Percentiles rank a stretch among this genome's conserved stretches.
phyloP scores from a whole-genome alignment of 352 stramenopile species.

The Phytophthora fragariae region DNA sequence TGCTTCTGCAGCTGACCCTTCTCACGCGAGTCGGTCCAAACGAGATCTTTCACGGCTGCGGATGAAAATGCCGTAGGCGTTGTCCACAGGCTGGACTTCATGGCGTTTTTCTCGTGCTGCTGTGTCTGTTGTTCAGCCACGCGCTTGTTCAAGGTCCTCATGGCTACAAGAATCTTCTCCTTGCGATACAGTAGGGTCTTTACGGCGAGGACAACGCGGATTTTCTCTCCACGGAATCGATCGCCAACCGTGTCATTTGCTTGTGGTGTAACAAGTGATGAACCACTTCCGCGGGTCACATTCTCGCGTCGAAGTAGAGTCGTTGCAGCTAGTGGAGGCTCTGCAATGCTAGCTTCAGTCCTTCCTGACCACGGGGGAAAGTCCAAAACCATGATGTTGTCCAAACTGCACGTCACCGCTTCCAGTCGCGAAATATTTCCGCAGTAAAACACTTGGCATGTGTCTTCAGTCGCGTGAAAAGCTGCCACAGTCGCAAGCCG shows the following conservation, averaged over 20 bases:
- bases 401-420: conserved; percentile 50
- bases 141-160: conserved; percentile 60
- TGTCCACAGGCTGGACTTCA: conserved; percentile 38
- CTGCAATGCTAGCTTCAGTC: conserved; percentile 4
- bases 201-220: conserved; percentile 55
- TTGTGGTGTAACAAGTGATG: conserved; percentile 6
- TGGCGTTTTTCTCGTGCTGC: conserved; percentile 24
- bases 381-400: conserved; percentile 66
- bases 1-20: conserved; percentile 59
- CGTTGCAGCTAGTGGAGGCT: conserved; percentile 27
- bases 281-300: background rate
- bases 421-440: conserved; percentile 29
- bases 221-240: conserved; percentile 48
- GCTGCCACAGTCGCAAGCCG: conserved; percentile 42
- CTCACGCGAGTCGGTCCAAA: conserved; percentile 31
- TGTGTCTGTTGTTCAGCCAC: conserved; percentile 32
- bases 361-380: conserved; percentile 31
- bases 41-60: conserved; percentile 34
- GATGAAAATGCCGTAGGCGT: conserved; percentile 39
- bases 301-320: conserved; percentile 40
- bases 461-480: conserved; percentile 32
- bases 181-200: conserved; percentile 78
- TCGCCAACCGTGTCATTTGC: background rate
- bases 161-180: conserved; percentile 60
- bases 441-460: conserved; percentile 46